These are phyloP conservation scores for Zalaria obscura DNA, from an alignment of 2,329 filamentous ascomycete species.

Conservation along the genomic window DNA sequence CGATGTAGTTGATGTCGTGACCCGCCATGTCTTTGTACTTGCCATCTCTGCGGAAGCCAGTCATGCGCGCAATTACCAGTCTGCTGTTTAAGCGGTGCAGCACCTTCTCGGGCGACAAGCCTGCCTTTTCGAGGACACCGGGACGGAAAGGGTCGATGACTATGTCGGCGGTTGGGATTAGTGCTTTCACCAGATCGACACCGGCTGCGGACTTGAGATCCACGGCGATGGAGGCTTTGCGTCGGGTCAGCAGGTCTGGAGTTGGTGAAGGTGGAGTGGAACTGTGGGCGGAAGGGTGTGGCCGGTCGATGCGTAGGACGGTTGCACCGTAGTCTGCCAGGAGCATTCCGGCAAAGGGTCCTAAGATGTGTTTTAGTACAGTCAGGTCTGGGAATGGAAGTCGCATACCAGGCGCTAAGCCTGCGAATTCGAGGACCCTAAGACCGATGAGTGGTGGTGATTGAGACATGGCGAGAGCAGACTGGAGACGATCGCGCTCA, in stretches of 20 bases:
- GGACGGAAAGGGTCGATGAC: slow-evolving; percentile 90
- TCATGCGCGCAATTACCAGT: slow-evolving; percentile 73
- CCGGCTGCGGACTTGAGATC: slow-evolving; percentile 60
- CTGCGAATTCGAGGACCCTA: slow-evolving; percentile 52
- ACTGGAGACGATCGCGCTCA: neutral
- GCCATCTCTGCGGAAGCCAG: slow-evolving; percentile 78
- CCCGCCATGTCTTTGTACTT: slow-evolving; percentile 79
- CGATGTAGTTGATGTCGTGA: slow-evolving; percentile 94
- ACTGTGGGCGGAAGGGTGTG: slow-evolving; percentile 24
- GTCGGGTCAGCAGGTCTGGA: slow-evolving; percentile 61
- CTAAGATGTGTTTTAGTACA: slow-evolving; percentile 29
- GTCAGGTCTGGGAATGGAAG: neutral
- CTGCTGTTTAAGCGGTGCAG: slow-evolving; percentile 56
- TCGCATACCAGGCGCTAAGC: slow-evolving; percentile 40
- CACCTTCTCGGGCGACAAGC: slow-evolving; percentile 53
- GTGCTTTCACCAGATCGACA: slow-evolving; percentile 48
- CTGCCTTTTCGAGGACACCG: slow-evolving; percentile 74
- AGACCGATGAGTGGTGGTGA: slow-evolving; percentile 40
- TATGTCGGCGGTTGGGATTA: slow-evolving; percentile 55
- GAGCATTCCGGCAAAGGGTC: slow-evolving; percentile 76
- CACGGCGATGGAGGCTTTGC: slow-evolving; percentile 67
- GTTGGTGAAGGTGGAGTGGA: slow-evolving; percentile 30
- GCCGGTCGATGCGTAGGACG: slow-evolving; percentile 72
- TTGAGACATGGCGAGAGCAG: slow-evolving; percentile 1
- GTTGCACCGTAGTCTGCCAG: slow-evolving; percentile 81